These are phyloP conservation scores for Begonia loranthoides DNA, from an alignment of 306 rosid species.

Conservation along the genomic window DNA sequence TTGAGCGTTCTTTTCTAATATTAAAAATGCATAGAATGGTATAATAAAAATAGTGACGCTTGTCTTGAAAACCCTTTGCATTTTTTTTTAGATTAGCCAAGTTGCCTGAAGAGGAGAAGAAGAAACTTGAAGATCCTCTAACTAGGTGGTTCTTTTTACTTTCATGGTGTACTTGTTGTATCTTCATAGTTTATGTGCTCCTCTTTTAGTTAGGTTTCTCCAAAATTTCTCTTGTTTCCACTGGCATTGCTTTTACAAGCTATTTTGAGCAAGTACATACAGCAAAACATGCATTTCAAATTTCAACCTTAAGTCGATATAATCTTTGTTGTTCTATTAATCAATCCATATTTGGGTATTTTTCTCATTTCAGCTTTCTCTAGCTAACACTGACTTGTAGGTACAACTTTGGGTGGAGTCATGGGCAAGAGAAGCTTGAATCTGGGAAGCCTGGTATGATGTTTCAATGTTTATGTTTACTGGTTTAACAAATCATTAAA, in stretches of 20 bases:
- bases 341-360: too few relatives aligned
- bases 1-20: slow-evolving; percentile 2
- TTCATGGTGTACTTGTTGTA: slow-evolving; percentile 5
- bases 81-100: slow-evolving; percentile 43
- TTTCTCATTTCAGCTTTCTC: too few relatives aligned
- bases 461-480: not conserved
- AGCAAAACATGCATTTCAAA: too few relatives aligned
- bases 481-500: not conserved
- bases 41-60: too few relatives aligned
- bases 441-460: slow-evolving; percentile 78
- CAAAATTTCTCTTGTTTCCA: slow-evolving; percentile 5
- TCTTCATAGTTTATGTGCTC: slow-evolving; percentile 5
- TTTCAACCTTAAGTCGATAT: too few relatives aligned
- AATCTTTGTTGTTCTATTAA: too few relatives aligned
- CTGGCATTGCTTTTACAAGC: not conserved
- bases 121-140: slow-evolving; percentile 70
- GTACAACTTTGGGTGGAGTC: slow-evolving; percentile 99
- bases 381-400: slow-evolving; percentile 11
- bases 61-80: not conserved
- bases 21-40: too few relatives aligned
- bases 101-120: slow-evolving; percentile 62
- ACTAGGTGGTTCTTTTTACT: slow-evolving; percentile 45
- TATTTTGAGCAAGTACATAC: too few relatives aligned
- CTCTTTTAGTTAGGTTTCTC: not conserved
- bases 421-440: slow-evolving; percentile 93